phyloP scores from a whole-genome alignment of 2,329 filamentous ascomycete genomes.

The Aspergillus ruber region DNA sequence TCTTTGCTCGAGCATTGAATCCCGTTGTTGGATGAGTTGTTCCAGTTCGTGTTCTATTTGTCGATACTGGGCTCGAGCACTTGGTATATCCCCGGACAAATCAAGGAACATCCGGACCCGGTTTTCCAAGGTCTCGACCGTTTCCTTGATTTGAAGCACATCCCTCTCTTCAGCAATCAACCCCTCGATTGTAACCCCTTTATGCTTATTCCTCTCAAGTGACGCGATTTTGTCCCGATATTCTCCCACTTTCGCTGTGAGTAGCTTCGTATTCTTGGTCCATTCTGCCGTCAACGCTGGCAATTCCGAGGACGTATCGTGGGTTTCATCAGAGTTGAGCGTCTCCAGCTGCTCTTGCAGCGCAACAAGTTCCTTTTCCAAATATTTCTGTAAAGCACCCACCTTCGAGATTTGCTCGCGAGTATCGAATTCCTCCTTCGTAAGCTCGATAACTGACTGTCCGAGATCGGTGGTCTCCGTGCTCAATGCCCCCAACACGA shows the following conservation, averaged over 20 bases:
- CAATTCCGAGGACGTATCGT: conserved; percentile 52
- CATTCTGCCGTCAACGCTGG: conserved; percentile 67
- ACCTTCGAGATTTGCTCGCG: conserved; percentile 54
- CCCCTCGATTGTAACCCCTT: conserved; percentile 40
- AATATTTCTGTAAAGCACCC: conserved; percentile 49
- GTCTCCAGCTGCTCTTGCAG: conserved; percentile 24
- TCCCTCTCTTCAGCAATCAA: conserved; percentile 54
- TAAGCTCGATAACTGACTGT: conserved; percentile 50
- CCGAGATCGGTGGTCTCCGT: conserved; percentile 48
- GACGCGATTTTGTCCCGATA: conserved; percentile 51
- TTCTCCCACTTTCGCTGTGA: conserved; percentile 61
- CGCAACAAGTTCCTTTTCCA: conserved; percentile 46
- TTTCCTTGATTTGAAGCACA: conserved; percentile 53
- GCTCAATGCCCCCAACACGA: conserved; percentile 45
- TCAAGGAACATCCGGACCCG: conserved; percentile 63
- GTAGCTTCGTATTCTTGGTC: conserved; percentile 62
- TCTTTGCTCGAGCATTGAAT: conserved; percentile 69
- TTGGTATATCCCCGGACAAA: conserved; percentile 63
- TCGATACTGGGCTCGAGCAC: conserved; percentile 65
- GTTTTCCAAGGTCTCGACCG: conserved; percentile 60
- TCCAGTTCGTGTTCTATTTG: conserved; percentile 59
- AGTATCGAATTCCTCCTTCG: conserved; percentile 46
- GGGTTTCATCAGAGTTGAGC: conserved; percentile 33
- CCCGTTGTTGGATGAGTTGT: conserved; percentile 56
- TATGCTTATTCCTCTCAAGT: conserved; percentile 25